A percentile compares a stretch with the other conserved stretches of the same genome.
Evolutionary conservation across 2,329 filamentous ascomycete species (phyloP).

Genomic region (Graphilbum fragrans): DNA sequence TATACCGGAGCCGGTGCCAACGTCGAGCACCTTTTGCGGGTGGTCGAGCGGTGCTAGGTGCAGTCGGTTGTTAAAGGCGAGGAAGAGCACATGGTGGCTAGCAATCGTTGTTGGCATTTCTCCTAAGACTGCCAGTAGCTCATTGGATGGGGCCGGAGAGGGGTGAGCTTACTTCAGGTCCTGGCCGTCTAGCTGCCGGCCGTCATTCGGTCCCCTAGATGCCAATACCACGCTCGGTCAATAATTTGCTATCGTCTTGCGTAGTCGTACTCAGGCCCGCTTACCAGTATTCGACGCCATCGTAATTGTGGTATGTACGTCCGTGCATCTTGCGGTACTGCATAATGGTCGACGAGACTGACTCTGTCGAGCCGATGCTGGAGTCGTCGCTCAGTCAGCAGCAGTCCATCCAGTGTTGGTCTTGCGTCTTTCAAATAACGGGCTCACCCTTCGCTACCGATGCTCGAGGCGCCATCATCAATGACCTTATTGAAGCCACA

Average conservation of each 20-base stretch:
- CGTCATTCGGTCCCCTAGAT: conserved; percentile 5
- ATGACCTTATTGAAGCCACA: too few species aligned
- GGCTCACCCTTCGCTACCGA: too few species aligned
- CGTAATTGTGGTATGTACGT: conserved; percentile 5
- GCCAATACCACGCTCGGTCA: not conserved
- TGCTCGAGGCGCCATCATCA: too few species aligned
- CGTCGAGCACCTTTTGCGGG: conserved; percentile 9
- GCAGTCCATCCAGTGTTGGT: too few species aligned
- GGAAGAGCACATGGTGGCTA: not conserved
- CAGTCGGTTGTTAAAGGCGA: too few species aligned
- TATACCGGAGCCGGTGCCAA: conserved; percentile 14
- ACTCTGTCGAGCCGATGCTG: conserved; percentile 3
- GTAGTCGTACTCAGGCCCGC: not conserved
- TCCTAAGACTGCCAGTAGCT: not conserved
- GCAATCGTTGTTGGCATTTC: not conserved
- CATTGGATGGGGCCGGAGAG: not conserved
- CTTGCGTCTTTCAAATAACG: too few species aligned
- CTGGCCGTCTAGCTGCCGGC: conserved; percentile 5
- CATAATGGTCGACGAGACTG: conserved; percentile 6
- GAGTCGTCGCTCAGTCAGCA: too few species aligned
- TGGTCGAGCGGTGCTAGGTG: not conserved
- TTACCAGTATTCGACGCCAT: not conserved
- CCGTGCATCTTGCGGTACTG: conserved; percentile 8
- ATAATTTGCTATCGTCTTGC: not conserved
- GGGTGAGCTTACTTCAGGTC: conserved; percentile 3